Evolutionary conservation across 176 grass and related monocot genomes (phyloP), one percentile per base, ranked within the genome.

Genomic region (Triticum turgidum): DNA sequence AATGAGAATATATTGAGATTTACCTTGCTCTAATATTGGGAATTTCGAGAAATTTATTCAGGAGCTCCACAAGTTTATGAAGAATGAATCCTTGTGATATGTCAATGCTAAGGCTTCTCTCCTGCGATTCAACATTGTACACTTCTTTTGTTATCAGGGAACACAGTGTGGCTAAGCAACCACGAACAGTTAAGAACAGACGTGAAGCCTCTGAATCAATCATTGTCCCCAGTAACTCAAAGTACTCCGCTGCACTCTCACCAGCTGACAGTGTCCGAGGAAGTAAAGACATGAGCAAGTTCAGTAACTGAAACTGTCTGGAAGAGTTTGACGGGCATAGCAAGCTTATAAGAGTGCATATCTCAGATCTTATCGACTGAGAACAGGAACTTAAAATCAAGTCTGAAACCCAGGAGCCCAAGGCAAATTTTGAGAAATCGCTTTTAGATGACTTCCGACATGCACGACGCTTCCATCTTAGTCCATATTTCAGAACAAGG

Each of bases 301-400:
- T 98, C 79, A 98, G 86, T 82, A 98, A 90, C 82, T 98, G 96
- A 81, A 94, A 96, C 39, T 92, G 84, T 74, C 93, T 94, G 39
- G 93, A 81, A 39, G 96, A 94, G 78, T 87, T 95, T 27, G 88
- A 87, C 79, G 93, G 93, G 87, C 94, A 98, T 69, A 98, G 77
- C 83, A 98, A 88, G 83, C 84, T 94, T 86, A 98, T 86, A 67
- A 98, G 91, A 79, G 69, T 96, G 80, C 93, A 98, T 66, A 96
- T 94, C 87, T 98, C 93, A 75, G 93, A 96, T 81, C 96, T 93
- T 89, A 98, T 98, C 62, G 96, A 98, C 79, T 95, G 96, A 65
- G 96, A 98, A 87, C 96, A 98, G 11, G 96, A 94, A 92, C 93
- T 98, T 77, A 98, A 85, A 90, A 98, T 98, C 88, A 98, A 84